Base-by-base conservation (phyloP, 129 eudicot genomes). In the Artemisia tridentata region DNA sequence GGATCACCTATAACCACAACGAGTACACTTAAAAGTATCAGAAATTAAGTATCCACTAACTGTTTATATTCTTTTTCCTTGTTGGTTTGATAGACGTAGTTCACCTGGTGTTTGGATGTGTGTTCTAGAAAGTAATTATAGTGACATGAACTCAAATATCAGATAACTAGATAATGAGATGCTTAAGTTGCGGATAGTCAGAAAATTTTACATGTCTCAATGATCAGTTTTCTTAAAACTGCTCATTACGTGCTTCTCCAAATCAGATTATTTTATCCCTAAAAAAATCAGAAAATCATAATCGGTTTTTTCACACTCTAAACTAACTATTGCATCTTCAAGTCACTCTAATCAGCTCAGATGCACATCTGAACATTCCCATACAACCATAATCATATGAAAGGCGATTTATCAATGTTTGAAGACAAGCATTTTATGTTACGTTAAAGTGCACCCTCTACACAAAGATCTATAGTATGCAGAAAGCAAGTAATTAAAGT, bases 1-100 rank as follows among this genome's bases (percentile, higher is more conserved):
- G 98, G 80, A 92, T 92, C 66, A 89, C 96, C 98, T 92, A 83
- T 68, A 19, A 71, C 21, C 64, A 58, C 31, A 58, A 58, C 16
- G n/a, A 29, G 34, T 29, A 29, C 34, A 29, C 34, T 29, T 29
- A 3, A 29, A n/a, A n/a, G 34, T 29, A 29, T 29, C 3, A 29
- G 4, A 29, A 29, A 29, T 29, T 29, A 2, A 29, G 34, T 29
- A 29, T 29, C 34, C 34, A 4, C 1, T 29, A 23, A 23, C 14
- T 47, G 6, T 47, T 47, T 47, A 47, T 47, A 50, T 16, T 51
- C 21, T 2, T 48, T 51, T 11, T 68, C 73, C 50, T 14, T 25
- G 23, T 21, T 49, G 15, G 15, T 48, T 67, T 38, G 56, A 23
- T 57, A 45, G 67, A 9, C 2, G 10, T 23, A 45, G 19, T 23